These are phyloP conservation scores for Zelopaecilomyces penicillatus DNA, from an alignment of 2,329 filamentous ascomycete species.

Conservation along the genomic window DNA sequence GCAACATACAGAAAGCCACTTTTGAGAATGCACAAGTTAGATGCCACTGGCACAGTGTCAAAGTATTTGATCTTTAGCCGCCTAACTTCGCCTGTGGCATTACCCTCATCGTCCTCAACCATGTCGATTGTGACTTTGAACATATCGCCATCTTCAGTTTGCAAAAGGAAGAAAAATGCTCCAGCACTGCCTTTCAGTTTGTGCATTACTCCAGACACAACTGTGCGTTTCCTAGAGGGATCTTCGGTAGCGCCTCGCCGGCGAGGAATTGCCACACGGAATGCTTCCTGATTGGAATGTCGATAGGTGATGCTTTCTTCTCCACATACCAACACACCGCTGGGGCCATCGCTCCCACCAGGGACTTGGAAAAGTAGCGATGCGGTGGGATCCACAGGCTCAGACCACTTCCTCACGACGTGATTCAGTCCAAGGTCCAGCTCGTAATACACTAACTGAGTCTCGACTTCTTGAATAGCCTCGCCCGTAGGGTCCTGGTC, in stretches of 20 bases:
- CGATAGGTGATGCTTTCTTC: constrained; percentile 93
- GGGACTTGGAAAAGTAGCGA: constrained; percentile 92
- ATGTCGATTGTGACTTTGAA: constrained; percentile 96
- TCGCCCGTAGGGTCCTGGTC: constrained; percentile 86
- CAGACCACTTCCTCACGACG: constrained; percentile 93
- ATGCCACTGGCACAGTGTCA: constrained; percentile 84
- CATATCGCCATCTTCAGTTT: constrained; percentile 94
- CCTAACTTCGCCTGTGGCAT: constrained; percentile 71
- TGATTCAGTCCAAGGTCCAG: constrained; percentile 95
- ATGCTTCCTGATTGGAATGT: constrained; percentile 89
- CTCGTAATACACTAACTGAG: constrained; percentile 92
- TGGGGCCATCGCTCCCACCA: constrained; percentile 86
- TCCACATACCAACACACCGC: constrained; percentile 88
- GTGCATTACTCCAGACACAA: constrained; percentile 92
- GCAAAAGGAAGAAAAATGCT: constrained; percentile 93
- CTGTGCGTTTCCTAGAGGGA: constrained; percentile 77
- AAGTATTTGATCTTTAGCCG: constrained; percentile 94
- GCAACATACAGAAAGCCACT: constrained; percentile 92
- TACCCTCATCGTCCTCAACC: constrained; percentile 69
- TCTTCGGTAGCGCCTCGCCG: constrained; percentile 84
- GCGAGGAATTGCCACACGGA: constrained; percentile 81
- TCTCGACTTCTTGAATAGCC: constrained; percentile 74
- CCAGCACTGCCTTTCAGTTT: constrained; percentile 75
- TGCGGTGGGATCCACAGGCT: constrained; percentile 82
- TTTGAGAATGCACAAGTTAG: constrained; percentile 84